These are phyloP conservation scores for Cordyceps fumosorosea DNA, from an alignment of 2,329 filamentous ascomycete species.

Conservation along the genomic window DNA sequence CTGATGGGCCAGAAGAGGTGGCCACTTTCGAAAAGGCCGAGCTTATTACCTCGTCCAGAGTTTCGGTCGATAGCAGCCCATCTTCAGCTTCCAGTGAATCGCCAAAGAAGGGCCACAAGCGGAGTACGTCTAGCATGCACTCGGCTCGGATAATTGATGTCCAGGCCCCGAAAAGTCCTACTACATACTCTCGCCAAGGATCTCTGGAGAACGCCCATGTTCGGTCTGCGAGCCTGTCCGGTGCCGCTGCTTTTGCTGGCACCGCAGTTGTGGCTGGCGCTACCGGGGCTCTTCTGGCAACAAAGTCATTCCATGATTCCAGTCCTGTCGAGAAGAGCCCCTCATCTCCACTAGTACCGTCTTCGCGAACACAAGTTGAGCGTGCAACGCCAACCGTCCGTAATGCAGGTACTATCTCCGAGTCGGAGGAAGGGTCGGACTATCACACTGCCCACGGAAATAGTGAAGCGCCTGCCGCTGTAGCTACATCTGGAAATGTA, in stretches of 20 bases:
- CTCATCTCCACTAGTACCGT: conserved; percentile 9
- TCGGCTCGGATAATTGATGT: conserved; percentile 56
- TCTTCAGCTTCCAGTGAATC: conserved; percentile 44
- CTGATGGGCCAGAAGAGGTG: conserved; percentile 37
- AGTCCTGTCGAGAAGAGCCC: conserved; percentile 31
- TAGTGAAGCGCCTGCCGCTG: background rate
- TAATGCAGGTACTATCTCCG: conserved; percentile 31
- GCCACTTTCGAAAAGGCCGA: conserved; percentile 48
- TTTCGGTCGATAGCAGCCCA: conserved; percentile 47
- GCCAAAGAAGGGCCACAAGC: conserved; percentile 31
- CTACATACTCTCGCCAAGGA: conserved; percentile 38
- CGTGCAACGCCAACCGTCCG: background rate
- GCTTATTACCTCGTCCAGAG: conserved; percentile 49
- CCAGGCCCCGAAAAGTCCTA: conserved; percentile 43
- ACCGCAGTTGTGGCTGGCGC: conserved; percentile 8
- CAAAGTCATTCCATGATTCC: conserved; percentile 28
- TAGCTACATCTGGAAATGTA: background rate
- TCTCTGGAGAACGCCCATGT: conserved; percentile 41
- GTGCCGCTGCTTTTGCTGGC: conserved; percentile 31
- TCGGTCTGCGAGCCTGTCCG: conserved; percentile 34
- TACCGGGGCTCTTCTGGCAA: background rate
- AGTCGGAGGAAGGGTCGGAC: conserved; percentile 35
- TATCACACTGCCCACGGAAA: conserved; percentile 12
- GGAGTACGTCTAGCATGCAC: conserved; percentile 41
- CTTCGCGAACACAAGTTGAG: conserved; percentile 11